phyloP scores from a whole-genome alignment of 1,284 basidiomycete genomes.

The Irpex sp. region DNA sequence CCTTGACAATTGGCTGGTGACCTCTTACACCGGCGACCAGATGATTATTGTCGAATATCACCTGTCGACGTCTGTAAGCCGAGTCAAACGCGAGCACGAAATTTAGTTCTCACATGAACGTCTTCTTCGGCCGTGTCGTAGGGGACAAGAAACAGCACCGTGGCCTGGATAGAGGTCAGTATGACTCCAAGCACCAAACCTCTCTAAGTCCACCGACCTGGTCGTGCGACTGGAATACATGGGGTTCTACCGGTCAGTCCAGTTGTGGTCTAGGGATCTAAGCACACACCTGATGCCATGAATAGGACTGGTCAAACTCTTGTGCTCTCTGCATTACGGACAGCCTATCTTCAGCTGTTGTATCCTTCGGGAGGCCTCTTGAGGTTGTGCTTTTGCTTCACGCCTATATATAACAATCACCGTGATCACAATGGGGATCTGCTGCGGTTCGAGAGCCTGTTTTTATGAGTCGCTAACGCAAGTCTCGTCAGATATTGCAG shows the following conservation, averaged over 20 bases:
- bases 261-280: constrained; percentile 1
- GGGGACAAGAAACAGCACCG: constrained; percentile 71
- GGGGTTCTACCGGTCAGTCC: neutral
- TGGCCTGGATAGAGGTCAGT: constrained; percentile 46
- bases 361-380: neutral
- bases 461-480: neutral
- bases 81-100: neutral
- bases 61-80: constrained; percentile 34
- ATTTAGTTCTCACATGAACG: constrained; percentile 48
- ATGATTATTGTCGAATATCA: constrained; percentile 65
- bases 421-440: neutral
- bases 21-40: constrained; percentile 69
- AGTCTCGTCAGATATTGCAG: neutral
- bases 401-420: no score
- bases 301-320: constrained; percentile 35
- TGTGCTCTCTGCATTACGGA: constrained; percentile 28
- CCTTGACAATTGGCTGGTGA: constrained; percentile 68
- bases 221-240: constrained; percentile 35
- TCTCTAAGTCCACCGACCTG: constrained; percentile 27
- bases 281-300: constrained; percentile 41
- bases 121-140: constrained; percentile 68
- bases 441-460: neutral
- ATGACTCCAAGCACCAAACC: neutral
- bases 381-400: no score
- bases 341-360: neutral